phyloP scores from a whole-genome alignment of 305 asterid genomes.

The Coffea humblotiana region DNA sequence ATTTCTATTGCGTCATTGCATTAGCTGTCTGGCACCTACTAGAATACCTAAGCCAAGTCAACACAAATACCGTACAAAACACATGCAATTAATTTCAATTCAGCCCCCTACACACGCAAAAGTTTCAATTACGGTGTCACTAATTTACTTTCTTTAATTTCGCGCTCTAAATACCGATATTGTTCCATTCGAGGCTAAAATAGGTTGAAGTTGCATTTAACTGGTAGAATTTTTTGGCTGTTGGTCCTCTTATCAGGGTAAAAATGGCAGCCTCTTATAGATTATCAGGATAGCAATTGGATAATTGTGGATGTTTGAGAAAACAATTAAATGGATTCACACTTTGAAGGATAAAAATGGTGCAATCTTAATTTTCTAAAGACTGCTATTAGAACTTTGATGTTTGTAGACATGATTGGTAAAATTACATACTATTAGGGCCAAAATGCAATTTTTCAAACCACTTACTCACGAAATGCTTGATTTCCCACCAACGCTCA shows the following conservation, averaged over 20 bases:
- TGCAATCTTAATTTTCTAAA: too few relatives aligned
- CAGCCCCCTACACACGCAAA: background rate
- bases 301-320: too few relatives aligned
- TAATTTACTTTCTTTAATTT: too few relatives aligned
- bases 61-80: background rate
- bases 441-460: background rate
- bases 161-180: background rate
- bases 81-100: too few relatives aligned
- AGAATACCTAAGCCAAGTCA: background rate
- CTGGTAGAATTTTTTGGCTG: too few relatives aligned
- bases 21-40: background rate
- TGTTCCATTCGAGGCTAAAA: background rate
- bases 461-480: background rate
- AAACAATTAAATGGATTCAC: too few relatives aligned
- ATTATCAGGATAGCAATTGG: too few relatives aligned
- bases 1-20: background rate
- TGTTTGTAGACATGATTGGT: background rate
- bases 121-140: background rate
- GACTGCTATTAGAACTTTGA: too few relatives aligned
- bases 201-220: too few relatives aligned
- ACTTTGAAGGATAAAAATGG: too few relatives aligned
- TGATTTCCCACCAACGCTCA: slow-evolving; percentile 1
- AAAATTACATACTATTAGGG: background rate
- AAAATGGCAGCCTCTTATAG: too few relatives aligned
- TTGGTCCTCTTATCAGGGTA: too few relatives aligned